Evolutionary conservation across 257 asterid genomes (phyloP).

Genomic region (Petrea volubilis): DNA sequence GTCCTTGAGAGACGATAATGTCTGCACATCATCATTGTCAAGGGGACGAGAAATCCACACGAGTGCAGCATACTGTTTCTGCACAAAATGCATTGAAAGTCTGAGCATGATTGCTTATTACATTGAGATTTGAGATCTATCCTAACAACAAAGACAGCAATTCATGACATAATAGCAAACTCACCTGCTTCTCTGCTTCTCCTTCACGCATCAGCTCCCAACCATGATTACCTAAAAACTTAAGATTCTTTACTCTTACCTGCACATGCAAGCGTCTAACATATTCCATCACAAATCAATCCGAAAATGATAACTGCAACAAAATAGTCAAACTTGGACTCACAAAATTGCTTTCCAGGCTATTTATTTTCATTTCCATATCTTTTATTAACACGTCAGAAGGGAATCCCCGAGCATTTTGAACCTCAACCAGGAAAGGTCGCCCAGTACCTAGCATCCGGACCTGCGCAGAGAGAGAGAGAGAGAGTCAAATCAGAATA

Average conservation of each 20-base stretch:
- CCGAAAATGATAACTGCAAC: slow-evolving; percentile 17
- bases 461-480: slow-evolving; percentile 54
- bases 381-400: slow-evolving; percentile 66
- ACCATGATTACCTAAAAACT: slow-evolving; percentile 68
- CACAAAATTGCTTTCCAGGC: slow-evolving; percentile 64
- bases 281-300: slow-evolving; percentile 21
- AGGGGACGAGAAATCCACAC: slow-evolving; percentile 91
- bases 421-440: slow-evolving; percentile 90
- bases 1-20: slow-evolving; percentile 57
- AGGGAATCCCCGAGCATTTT: slow-evolving; percentile 74
- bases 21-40: slow-evolving; percentile 46
- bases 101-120: slow-evolving; percentile 17
- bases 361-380: slow-evolving; percentile 72
- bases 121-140: not conserved
- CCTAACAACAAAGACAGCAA: not conserved
- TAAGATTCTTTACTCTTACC: slow-evolving; percentile 84
- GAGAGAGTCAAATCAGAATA: slow-evolving; percentile 16
- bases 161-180: not conserved
- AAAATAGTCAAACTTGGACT: slow-evolving; percentile 27
- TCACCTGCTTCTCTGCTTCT: slow-evolving; percentile 96
- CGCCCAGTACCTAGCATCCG: slow-evolving; percentile 97
- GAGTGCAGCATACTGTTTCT: slow-evolving; percentile 91
- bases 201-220: slow-evolving; percentile 99
- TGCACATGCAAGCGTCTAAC: slow-evolving; percentile 26
- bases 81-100: slow-evolving; percentile 25